Base-by-base conservation (phyloP, 2,329 filamentous ascomycete species). In the Polychaeton citri region DNA sequence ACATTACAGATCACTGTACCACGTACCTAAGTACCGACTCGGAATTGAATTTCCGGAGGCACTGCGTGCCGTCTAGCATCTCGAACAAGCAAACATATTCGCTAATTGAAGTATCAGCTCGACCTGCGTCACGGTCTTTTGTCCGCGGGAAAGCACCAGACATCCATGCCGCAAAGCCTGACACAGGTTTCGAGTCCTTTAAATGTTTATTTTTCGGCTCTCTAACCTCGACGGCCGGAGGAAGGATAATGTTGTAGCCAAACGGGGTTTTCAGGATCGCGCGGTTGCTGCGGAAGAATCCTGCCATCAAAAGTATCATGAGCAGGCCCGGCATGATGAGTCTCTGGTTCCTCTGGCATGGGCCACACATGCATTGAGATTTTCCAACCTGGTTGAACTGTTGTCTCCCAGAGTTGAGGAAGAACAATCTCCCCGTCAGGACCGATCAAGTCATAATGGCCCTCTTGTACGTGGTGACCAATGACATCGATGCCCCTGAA, bases 321-420 rank as follows among this genome's bases (percentile, higher is more conserved):
- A 17, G 18, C 30, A 17, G 13, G 13, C 30, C 10, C 3, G 18
- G 30, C 12, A 16, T 32, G 10, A 10, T 13, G 12, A 4, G 30
- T 12, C 13, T 12, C 15, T 35, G 33, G 33, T 24, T 39, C 35
- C 34, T 63, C 58, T 8, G 57, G 53, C 53, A 66, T 60, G 1
- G 64, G 64, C 63, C 64, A 66, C 52, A 67, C 62, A 43, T 64
- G 60, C 63, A 67, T 67, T 6, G 53, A 63, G 39, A 68, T 61
- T 33, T 59, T 51, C 63, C 61, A 66, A 44, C 63, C 64, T 2
- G 64, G 64, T 43, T 66, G 56, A 21, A 68, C 50, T 48, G 64
- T 59, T 1, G 56, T 62, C 20, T 68, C 64, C 63, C 64, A 68
- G 12, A 66, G 57, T 40, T 64, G 61, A 2, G 64, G 64, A 6